Evolutionary conservation across 2,329 filamentous ascomycete species (phyloP).

Genomic region (Trichoderma breve): DNA sequence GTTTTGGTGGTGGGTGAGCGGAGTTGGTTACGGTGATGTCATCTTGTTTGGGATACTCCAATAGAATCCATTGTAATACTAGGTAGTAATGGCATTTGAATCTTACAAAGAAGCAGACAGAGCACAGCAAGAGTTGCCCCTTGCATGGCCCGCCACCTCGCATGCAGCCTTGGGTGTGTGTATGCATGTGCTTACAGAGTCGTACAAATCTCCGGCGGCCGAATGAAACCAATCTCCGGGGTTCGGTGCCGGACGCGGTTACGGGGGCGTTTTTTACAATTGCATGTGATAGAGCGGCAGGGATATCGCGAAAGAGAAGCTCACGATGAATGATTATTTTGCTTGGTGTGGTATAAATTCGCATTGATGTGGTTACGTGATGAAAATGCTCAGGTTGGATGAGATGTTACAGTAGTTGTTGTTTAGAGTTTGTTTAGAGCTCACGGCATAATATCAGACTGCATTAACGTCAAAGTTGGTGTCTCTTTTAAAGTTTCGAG

Average conservation of each 20-base stretch:
- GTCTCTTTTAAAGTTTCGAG: neutral
- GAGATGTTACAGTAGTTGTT: neutral
- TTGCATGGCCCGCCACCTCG: neutral
- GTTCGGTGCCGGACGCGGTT: neutral
- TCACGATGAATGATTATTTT: neutral
- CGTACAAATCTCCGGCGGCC: neutral
- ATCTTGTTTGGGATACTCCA: neutral
- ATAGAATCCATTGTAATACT: neutral
- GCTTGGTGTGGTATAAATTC: neutral
- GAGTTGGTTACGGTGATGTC: neutral
- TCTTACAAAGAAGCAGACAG: neutral
- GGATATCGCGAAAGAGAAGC: neutral
- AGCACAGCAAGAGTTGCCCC: neutral
- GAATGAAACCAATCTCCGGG: neutral
- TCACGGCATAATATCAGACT: neutral
- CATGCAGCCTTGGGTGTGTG: neutral
- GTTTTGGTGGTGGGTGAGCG: neutral
- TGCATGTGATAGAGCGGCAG: neutral
- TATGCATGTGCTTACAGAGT: neutral
- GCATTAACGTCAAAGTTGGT: neutral
- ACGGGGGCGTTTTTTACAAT: neutral
- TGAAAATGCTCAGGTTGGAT: neutral
- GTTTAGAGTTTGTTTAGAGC: neutral
- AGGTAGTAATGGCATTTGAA: neutral
- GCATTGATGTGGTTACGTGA: neutral